Conservation (phyloP, 1,284 basidiomycete species). For the Fistulina hepatica region DNA sequence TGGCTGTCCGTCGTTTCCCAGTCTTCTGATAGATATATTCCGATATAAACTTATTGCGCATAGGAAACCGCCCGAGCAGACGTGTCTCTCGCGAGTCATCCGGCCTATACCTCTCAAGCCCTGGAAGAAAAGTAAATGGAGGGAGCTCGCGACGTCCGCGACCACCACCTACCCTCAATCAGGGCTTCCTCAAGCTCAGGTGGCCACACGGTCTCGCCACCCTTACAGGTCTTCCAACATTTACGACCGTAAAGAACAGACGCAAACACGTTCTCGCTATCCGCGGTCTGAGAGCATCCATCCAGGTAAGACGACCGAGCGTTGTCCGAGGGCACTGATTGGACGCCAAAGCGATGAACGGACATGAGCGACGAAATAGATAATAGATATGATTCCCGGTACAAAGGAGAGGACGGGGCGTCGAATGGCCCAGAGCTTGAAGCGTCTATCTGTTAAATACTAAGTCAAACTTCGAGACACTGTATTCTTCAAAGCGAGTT, state of each 20-base stretch:
- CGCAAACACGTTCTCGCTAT: slow-evolving; percentile 10
- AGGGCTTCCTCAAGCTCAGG: slow-evolving; percentile 42
- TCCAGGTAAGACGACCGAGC: no score
- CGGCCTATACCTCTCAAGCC: slow-evolving; percentile 38
- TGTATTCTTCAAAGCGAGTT: no score
- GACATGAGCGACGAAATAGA: no score
- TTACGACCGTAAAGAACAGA: slow-evolving; percentile 13
- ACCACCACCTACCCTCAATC: slow-evolving; percentile 35
- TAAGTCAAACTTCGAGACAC: no score
- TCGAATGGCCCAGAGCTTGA: no score
- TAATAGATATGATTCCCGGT: no score
- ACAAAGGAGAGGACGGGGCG: no score
- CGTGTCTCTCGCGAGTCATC: slow-evolving; percentile 32
- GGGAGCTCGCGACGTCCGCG: neutral
- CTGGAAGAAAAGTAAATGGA: slow-evolving; percentile 18
- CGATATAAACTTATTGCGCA: slow-evolving; percentile 44
- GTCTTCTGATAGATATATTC: slow-evolving; percentile 40
- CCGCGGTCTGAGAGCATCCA: no score
- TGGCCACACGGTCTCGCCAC: slow-evolving; percentile 35
- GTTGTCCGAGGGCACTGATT: no score
- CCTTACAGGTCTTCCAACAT: slow-evolving; percentile 14
- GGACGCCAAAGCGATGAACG: no score
- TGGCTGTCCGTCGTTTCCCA: slow-evolving; percentile 38
- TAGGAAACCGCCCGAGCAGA: slow-evolving; percentile 39
- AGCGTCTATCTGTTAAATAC: no score